phyloP scores from a whole-genome alignment of 768 basidiomycete genomes.

The Tephrocybe sp. region DNA sequence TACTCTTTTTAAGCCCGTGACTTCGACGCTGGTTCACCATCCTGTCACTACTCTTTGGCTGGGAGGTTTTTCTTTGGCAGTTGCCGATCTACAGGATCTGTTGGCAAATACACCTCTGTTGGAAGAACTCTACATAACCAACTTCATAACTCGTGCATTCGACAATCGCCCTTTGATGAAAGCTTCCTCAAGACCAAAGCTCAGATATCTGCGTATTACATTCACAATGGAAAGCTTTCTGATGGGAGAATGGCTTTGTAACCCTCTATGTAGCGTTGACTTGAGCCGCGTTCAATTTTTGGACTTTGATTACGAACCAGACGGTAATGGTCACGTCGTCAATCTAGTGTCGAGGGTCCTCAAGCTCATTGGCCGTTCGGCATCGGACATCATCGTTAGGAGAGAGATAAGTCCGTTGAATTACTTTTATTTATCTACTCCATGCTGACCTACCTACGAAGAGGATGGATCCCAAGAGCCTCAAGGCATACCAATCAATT shows the following conservation, averaged over 20 bases:
- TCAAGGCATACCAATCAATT: slow-evolving; percentile 1
- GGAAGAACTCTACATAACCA: neutral
- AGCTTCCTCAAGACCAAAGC: neutral
- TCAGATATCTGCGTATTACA: neutral
- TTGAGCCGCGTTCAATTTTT: neutral
- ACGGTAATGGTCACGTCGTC: neutral
- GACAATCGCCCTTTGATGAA: neutral
- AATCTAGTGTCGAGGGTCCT: neutral
- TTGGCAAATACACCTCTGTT: neutral
- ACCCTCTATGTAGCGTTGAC: slow-evolving; percentile 10
- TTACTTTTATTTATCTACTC: neutral
- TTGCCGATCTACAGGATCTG: slow-evolving; percentile 3
- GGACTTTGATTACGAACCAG: slow-evolving; percentile 5
- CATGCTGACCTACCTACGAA: neutral
- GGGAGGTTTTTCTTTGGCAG: slow-evolving; percentile 4
- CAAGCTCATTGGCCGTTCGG: neutral
- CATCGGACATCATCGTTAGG: neutral
- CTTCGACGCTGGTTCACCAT: neutral
- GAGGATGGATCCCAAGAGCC: neutral
- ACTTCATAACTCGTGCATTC: slow-evolving; percentile 5
- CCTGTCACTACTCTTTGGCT: neutral
- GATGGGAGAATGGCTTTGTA: slow-evolving; percentile 8
- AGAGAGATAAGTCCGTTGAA: slow-evolving; percentile 1
- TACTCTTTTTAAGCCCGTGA: slow-evolving; percentile 2
- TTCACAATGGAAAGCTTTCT: slow-evolving; percentile 1